A percentile compares a stretch with the other conserved stretches of the same genome.
Evolutionary conservation across 352 stramenopile genomes (phyloP).

Genomic region (Phytophthora brassicae): DNA sequence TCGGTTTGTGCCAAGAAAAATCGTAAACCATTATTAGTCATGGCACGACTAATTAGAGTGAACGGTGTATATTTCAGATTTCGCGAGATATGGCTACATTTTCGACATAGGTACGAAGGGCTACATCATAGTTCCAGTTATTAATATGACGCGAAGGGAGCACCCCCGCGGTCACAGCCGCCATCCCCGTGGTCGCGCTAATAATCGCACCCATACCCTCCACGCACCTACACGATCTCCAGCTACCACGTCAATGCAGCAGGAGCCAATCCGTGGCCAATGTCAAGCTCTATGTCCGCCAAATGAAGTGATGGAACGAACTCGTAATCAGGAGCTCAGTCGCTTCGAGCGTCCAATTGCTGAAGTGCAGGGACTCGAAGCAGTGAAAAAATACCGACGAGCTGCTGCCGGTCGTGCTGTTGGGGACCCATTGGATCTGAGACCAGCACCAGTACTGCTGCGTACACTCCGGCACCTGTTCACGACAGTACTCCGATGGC

Average conservation of each 20-base stretch:
- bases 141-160: slow-evolving; percentile 1
- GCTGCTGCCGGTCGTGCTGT: slow-evolving; percentile 44
- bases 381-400: slow-evolving; percentile 62
- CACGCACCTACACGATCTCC: background rate
- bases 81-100: slow-evolving; percentile 9
- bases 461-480: slow-evolving; percentile 51
- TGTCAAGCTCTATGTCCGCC: slow-evolving; percentile 39
- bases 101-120: slow-evolving; percentile 10
- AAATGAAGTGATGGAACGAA: slow-evolving; percentile 35
- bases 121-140: background rate
- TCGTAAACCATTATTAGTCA: too few relatives aligned
- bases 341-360: slow-evolving; percentile 40
- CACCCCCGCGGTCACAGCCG: background rate
- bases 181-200: background rate
- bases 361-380: slow-evolving; percentile 8
- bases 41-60: too few relatives aligned
- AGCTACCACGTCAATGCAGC: background rate
- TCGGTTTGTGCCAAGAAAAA: too few relatives aligned
- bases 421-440: slow-evolving; percentile 27
- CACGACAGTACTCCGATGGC: slow-evolving; percentile 35
- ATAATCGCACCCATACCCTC: background rate
- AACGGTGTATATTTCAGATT: too few relatives aligned
- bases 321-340: slow-evolving; percentile 42
- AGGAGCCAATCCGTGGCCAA: slow-evolving; percentile 26
- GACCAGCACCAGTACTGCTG: slow-evolving; percentile 41